Evolutionary conservation across 116 monocot genomes (phyloP), one percentile per base, ranked within the genome.

Genomic region (Posidonia oceanica): DNA sequence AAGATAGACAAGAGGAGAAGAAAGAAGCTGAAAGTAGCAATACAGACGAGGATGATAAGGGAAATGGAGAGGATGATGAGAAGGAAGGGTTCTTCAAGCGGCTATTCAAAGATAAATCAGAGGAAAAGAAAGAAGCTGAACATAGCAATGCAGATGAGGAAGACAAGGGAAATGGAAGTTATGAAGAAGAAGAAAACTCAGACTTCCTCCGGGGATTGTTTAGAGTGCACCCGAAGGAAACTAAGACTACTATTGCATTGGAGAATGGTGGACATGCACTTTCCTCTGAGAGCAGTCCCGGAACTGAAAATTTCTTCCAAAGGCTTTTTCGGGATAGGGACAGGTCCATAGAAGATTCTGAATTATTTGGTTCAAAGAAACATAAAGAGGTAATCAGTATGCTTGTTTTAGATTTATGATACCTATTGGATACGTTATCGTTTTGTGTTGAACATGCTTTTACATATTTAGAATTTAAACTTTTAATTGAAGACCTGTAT

Each of bases 271-370:
- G 72, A 20, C 4, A 67, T 78, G 72, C 51, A 41, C 23, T 74
- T 69, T 29, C 77, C 37, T 71, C 71, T 53, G 90, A 90, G 74
- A 90, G 88, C 63, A 93, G 93, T 68, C 93, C 89, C 57, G 98
- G 98, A 62, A 84, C 93, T 4, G 98, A 98, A 71, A 90, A 71
- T 59, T 98, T 98, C 77, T 98, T 98, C 57, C 77, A 71, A 64
- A 82, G 86, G 66, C 72, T 98, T 23, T 98, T 98, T 82, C 79
- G 87, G 38, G 98, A 98, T 75, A 83, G 93, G 67, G 98, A 98
- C 56, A 83, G 85, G 2, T 98, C 97, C 65, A 56, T 98, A 66
- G 97, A 98, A 88, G 93, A 98, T 78, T 93, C 90, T 36, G 93
- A 98, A 76, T 42, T 98, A 42, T 80, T 90, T 84, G 83, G 90